Evolutionary conservation across 2,329 filamentous ascomycete species (phyloP), one percentile per base, ranked within the genome.

Genomic region (Aspergillus arachidicola): DNA sequence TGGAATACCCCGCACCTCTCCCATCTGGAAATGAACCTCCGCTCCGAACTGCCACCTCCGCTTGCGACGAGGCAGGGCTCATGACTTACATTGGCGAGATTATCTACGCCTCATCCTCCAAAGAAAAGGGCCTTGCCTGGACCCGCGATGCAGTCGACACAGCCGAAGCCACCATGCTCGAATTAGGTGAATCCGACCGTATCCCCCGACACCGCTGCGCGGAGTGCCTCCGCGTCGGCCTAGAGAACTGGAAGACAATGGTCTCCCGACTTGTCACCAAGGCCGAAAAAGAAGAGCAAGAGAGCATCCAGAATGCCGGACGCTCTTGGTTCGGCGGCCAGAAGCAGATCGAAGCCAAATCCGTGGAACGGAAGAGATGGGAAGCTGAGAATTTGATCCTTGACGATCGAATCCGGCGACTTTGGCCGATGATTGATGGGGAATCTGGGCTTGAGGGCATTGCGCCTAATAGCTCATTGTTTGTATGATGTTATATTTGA

Each of bases 71-170:
- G 77, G 93, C 93, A 3, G 92, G 88, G 0, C 80, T 97, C 16
- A 93, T 93, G 83, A 85, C 93, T 28, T 95, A 97, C 77, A 94
- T 98, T 66, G 94, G 94, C 63, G 94, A 98, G 80, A 96, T 98
- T 58, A 85, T 98, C 36, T 97, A 91, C 76, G 87, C 92, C 0
- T 86, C 86, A 5, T 84, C 86, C n/a, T 79, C 82, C 21, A 81
- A 76, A 21, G 88, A 92, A 56, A 89, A 91, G 64, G 94, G 93
- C 0, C 83, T 97, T 2, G 88, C 89, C 6, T 98, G 94, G 94
- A 97, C 94, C 0, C 87, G 93, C 60, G 92, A 97, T 66, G 93
- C 91, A 30, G 92, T 96, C 36, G 90, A 94, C 68, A 81, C 91
- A 1, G 91, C 93, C 3, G 93, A 94, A 77, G 84, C 89, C 64